Evolutionary conservation across 495 filamentous ascomycete species (phyloP), one percentile per base, ranked within the genome.

Genomic region (Coniosporium apollinis): DNA sequence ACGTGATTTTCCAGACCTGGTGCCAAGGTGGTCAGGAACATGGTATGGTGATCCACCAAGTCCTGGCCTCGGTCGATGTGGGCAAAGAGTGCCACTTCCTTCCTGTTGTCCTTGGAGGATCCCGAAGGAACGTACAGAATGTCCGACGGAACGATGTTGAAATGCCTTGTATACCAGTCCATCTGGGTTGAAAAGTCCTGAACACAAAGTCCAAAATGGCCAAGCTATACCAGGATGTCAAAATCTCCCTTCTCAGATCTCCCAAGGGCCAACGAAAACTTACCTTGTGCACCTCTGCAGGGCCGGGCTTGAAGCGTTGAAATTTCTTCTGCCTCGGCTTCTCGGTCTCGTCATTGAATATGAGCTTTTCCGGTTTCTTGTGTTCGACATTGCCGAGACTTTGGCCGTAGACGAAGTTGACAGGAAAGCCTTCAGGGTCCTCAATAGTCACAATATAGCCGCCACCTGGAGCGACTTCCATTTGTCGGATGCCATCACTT

Each of bases 171-270:
- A 50, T 81, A 85, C 52, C 76, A 85, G 4, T 66, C 48, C 37
- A 72, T 51, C 16, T 67, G 54, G 18, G 56, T 55, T 7, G 65
- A 58, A 43, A 76, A 82, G 36, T 75, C 51, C 36, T 64, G 64
- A 8, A 75, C 69, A 46, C 67, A 70, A 28, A 74, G 49, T 6
- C 79, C 79, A 34, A 73, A 83, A 51, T 83, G 79, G 2, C 79
- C 79, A 1, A 83, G 62, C 59, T 45, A 16, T 10, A 14, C 5
- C 4, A 17, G 29, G n/a, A 10, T 11, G 15, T 26, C 19, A 34
- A 22, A 22, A 4, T 21, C 7, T 11, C 22, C n/a, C 8, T 5
- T 5, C 15, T 7, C 9, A 4, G 6, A 22, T 22, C 9, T 11
- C 25, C 5, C 3, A 16, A 28, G 5, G 34, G 10, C 11, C 11